These are phyloP conservation scores for Gossypium lobatum DNA, from an alignment of 441 rosid genomes.

Conservation along the genomic window DNA sequence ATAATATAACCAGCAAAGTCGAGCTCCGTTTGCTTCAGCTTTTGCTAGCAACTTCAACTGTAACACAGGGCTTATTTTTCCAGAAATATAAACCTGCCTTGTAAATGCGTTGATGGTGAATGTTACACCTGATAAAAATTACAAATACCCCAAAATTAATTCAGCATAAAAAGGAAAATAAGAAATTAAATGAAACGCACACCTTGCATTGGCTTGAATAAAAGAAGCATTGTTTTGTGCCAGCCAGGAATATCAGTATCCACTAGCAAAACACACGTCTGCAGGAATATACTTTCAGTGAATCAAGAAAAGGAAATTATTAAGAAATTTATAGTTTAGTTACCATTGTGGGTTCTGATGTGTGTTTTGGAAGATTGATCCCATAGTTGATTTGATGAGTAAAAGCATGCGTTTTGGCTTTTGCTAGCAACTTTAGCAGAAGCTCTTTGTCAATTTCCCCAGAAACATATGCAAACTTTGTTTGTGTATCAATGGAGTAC, in stretches of 20 bases:
- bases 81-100: background rate
- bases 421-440: background rate
- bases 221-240: conserved; percentile 2
- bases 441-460: background rate
- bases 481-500: background rate
- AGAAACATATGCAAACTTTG: conserved; percentile 1
- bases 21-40: conserved; percentile 4
- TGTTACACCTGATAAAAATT: background rate
- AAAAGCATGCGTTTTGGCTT: background rate
- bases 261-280: conserved; percentile 8
- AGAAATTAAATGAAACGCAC: background rate
- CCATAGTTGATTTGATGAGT: background rate
- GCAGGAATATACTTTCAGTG: background rate
- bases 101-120: background rate
- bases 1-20: background rate
- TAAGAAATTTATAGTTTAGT: background rate
- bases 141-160: background rate
- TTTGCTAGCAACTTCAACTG: background rate
- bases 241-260: conserved; percentile 5
- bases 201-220: conserved; percentile 12
- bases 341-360: conserved; percentile 5
- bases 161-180: background rate
- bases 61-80: background rate
- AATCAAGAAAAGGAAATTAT: background rate
- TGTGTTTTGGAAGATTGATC: background rate